phyloP scores from a whole-genome alignment of 305 asterid genomes.

The Solanum hybrid region DNA sequence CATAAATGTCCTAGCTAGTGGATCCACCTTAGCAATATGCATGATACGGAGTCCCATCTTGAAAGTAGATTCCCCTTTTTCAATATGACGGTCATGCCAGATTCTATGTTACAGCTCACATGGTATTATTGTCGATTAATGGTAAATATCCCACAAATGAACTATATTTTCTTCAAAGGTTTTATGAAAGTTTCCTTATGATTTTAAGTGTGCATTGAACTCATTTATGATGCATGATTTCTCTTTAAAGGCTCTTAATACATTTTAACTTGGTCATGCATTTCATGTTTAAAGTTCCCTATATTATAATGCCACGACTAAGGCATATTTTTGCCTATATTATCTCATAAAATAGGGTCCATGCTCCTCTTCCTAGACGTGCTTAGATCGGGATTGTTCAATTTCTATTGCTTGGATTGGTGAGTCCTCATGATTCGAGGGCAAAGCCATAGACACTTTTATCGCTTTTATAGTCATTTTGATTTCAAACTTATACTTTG shows the following conservation, averaged over 20 bases:
- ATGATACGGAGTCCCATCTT: not conserved
- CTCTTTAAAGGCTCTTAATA: not conserved
- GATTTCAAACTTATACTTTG: not conserved
- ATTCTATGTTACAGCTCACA: not conserved
- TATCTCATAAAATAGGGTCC: not conserved
- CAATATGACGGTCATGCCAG: not conserved
- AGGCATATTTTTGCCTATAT: not conserved
- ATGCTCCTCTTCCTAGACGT: not conserved
- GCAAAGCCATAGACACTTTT: not conserved
- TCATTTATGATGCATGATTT: not conserved
- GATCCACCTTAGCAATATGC: not conserved
- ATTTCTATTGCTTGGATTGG: not conserved
- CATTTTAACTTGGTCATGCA: not conserved
- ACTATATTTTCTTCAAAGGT: not conserved
- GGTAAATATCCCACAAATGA: not conserved
- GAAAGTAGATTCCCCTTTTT: not conserved
- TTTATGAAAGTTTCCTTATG: not conserved
- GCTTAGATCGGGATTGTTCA: not conserved
- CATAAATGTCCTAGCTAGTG: not conserved
- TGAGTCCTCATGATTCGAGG: not conserved
- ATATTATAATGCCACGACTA: not conserved
- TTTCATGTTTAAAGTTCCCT: not conserved
- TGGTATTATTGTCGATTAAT: not conserved
- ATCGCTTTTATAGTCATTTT: not conserved
- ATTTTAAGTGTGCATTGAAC: not conserved